Percentiles rank a stretch among this genome's conserved stretches.
Conservation (phyloP, 208 protist genomes). For the Trypanosoma caninum region DNA sequence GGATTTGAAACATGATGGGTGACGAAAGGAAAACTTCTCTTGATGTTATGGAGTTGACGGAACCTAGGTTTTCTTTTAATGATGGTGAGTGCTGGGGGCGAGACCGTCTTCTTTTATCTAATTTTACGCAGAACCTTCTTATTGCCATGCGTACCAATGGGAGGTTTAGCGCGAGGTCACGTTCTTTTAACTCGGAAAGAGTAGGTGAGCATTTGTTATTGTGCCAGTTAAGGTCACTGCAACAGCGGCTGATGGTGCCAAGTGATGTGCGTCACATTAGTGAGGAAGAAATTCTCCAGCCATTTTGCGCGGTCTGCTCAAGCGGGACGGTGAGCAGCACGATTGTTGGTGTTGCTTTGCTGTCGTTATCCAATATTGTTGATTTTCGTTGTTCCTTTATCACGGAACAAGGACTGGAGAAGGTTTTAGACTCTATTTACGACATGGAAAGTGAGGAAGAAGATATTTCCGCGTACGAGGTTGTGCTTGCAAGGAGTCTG, state of each 20-base stretch:
- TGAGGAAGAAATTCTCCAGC: constrained; percentile 52
- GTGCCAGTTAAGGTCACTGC: constrained; percentile 18
- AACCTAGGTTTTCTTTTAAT: neutral
- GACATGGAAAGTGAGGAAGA: constrained; percentile 27
- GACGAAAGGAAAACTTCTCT: neutral
- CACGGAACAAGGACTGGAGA: constrained; percentile 39
- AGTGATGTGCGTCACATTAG: constrained; percentile 23
- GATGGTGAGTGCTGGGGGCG: constrained; percentile 13
- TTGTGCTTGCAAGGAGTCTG: constrained; percentile 46
- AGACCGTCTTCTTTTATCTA: constrained; percentile 40
- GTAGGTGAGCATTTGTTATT: constrained; percentile 29
- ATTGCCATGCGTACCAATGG: constrained; percentile 47
- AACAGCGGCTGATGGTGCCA: constrained; percentile 15
- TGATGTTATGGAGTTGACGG: neutral
- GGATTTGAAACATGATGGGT: neutral
- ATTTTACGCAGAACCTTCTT: constrained; percentile 49
- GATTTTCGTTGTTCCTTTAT: constrained; percentile 65
- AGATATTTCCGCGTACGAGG: constrained; percentile 61
- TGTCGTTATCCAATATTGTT: constrained; percentile 63
- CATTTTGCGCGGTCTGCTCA: constrained; percentile 63
- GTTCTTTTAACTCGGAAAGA: constrained; percentile 18
- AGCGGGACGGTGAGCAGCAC: constrained; percentile 52
- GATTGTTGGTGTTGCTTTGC: constrained; percentile 66
- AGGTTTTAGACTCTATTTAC: constrained; percentile 43
- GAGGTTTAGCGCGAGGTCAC: constrained; percentile 25